phyloP scores from a whole-genome alignment of 1,284 basidiomycete genomes.

The Papiliotrema nemorosa region DNA sequence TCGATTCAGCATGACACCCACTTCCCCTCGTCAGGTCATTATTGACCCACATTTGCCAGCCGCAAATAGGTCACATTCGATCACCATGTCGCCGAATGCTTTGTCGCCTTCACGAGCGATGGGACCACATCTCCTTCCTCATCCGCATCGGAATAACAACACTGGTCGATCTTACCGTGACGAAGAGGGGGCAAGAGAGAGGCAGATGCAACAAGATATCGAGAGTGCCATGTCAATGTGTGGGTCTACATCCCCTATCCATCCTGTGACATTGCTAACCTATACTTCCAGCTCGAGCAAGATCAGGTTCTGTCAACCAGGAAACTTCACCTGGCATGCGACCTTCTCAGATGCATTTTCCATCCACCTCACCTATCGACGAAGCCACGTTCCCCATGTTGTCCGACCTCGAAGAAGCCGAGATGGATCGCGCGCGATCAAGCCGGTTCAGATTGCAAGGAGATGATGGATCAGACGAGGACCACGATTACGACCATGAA shows the following conservation, averaged over 20 bases:
- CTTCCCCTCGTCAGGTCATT: constrained; percentile 29
- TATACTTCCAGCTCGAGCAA: constrained; percentile 34
- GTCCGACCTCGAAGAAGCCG: constrained; percentile 47
- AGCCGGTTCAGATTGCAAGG: constrained; percentile 20
- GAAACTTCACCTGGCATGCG: constrained; percentile 25
- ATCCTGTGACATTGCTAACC: not conserved
- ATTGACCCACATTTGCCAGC: constrained; percentile 22
- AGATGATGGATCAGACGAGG: constrained; percentile 25
- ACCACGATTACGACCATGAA: not conserved
- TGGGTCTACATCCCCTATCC: constrained; percentile 18
- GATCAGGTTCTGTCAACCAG: constrained; percentile 37
- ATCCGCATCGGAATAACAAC: not conserved
- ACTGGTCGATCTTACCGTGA: constrained; percentile 17
- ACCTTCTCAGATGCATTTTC: constrained; percentile 24
- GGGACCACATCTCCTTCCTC: constrained; percentile 3
- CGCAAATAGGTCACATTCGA: constrained; percentile 15
- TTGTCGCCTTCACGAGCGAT: constrained; percentile 30
- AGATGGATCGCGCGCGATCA: constrained; percentile 43
- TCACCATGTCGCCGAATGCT: constrained; percentile 16
- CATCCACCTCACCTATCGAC: constrained; percentile 41
- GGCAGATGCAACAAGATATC: constrained; percentile 47
- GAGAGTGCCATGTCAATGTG: constrained; percentile 47
- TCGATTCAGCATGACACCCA: constrained; percentile 16
- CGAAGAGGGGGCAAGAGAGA: constrained; percentile 27
- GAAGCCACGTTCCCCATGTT: constrained; percentile 48